Evolutionary conservation across 1,284 basidiomycete species (phyloP).

Genomic region (Pseudozyma hubeiensis): DNA sequence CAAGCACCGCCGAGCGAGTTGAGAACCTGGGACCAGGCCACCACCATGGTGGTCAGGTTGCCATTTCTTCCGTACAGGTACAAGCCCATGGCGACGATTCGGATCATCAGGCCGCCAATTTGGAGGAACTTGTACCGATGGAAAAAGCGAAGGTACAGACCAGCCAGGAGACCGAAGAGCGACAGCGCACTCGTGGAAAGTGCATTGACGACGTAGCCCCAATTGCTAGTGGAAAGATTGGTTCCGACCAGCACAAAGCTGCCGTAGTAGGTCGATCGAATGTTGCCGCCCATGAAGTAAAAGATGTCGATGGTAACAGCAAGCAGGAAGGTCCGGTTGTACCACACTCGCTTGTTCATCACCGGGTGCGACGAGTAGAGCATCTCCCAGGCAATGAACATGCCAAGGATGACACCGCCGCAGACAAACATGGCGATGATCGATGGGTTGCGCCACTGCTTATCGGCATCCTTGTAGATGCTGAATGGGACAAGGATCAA

Average conservation of each 20-base stretch:
- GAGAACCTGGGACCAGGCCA: conserved; percentile 51
- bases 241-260: conserved; percentile 69
- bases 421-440: conserved; percentile 70
- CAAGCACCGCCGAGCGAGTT: conserved; percentile 60
- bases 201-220: conserved; percentile 5
- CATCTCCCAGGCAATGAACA: conserved; percentile 69
- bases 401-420: conserved; percentile 68
- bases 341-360: conserved; percentile 69
- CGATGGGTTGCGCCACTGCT: conserved; percentile 68
- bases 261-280: conserved; percentile 69
- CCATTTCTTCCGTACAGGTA: conserved; percentile 23
- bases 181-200: conserved; percentile 13
- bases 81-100: conserved; percentile 30
- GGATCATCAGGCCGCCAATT: conserved; percentile 31
- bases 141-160: conserved; percentile 69
- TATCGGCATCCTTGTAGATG: conserved; percentile 61
- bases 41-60: conserved; percentile 27
- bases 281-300: conserved; percentile 68
- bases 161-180: conserved; percentile 68
- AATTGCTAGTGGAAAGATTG: conserved; percentile 28
- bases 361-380: conserved; percentile 69
- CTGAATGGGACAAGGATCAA: conserved; percentile 70
- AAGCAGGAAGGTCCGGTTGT: conserved; percentile 66
- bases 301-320: conserved; percentile 68
- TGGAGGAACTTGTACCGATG: conserved; percentile 70